Evolutionary conservation across 805 yeast species (phyloP).

Genomic region (Barnettozyma sp.): DNA sequence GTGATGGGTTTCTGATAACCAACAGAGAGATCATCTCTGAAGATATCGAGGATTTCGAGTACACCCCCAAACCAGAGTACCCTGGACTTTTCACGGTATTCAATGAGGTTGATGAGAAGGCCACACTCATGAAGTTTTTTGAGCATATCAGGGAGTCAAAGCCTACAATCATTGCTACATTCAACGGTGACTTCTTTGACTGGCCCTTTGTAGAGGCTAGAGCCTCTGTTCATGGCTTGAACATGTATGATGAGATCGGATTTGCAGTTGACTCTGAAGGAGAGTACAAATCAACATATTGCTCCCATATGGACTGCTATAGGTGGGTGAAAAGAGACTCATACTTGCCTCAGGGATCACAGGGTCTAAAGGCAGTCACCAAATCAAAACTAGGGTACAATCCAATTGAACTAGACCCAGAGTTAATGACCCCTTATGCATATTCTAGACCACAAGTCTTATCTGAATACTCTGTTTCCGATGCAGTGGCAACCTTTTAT

Average conservation of each 20-base stretch:
- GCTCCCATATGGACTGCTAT: conserved; percentile 95
- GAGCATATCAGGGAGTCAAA: conserved; percentile 82
- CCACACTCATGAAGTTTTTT: conserved; percentile 66
- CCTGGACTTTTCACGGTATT: conserved; percentile 86
- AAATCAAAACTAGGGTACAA: conserved; percentile 92
- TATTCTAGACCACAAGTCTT: conserved; percentile 84
- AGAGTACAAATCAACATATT: conserved; percentile 85
- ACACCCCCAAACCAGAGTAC: conserved; percentile 94
- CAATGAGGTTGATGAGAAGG: conserved; percentile 82
- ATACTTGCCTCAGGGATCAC: conserved; percentile 96
- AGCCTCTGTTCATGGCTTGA: conserved; percentile 73
- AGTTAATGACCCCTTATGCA: conserved; percentile 96
- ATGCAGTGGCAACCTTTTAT: conserved; percentile 98
- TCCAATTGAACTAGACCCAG: conserved; percentile 96
- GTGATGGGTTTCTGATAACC: conserved; percentile 90
- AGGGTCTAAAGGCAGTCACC: conserved; percentile 96
- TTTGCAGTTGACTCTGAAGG: conserved; percentile 85
- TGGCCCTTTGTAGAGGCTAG: conserved; percentile 98
- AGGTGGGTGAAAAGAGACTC: conserved; percentile 98
- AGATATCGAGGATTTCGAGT: conserved; percentile 95
- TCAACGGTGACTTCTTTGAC: conserved; percentile 97
- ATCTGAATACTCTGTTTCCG: conserved; percentile 97
- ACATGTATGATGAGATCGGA: conserved; percentile 91
- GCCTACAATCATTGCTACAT: conserved; percentile 97
- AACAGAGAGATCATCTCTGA: conserved; percentile 90